Base-by-base conservation (phyloP, 352 stramenopile species). In the Detonula confervacea region DNA sequence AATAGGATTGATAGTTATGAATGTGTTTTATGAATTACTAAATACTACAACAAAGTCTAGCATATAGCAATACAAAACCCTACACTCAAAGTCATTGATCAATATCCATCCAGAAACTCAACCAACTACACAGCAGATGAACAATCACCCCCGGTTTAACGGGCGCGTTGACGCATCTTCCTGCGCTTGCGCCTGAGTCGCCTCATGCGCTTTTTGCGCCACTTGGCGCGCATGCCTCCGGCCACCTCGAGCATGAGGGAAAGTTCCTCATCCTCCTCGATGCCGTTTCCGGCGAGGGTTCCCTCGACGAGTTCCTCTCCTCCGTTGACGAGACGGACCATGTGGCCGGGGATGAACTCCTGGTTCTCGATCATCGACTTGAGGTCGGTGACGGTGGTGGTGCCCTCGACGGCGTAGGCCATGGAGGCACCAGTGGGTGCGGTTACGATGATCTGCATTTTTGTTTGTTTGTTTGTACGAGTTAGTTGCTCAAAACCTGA, bases 91-190 rank as follows among this genome's bases (percentile, higher is more conserved):
- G 61, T 44, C 61, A 52, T 18, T 14, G n/a, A 47, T 16, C 35
- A 44, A 25, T 29, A n/a, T 42, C 12, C 61, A 54, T n/a, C 35
- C 9, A 54, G 16, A 71, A 61, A 42, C 7, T 35, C 33, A 61
- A 20, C 39, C 24, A 9, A 27, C 14, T 9, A 55, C 27, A 9
- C 64, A 16, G 12, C 51, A 55, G 11, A 37, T 24, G 25, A 56
- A 25, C 16, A 29, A n/a, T n/a, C n/a, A n/a, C 42, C 20, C 18
- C 64, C n/a, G 12, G 14, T 92, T 97, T 98, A 99, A 96, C 96
- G 98, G 83, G 97, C 96, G 91, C 97, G 96, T 94, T 98, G 96
- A 90, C 97, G 95, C 97, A 99, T 99, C 96, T 99, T 99, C 89
- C 97, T 89, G 88, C 97, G 95, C 95, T 99, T 99, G 88, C 97